Conservation (phyloP, 2,329 filamentous ascomycete species). For the Xylaria sp. region DNA sequence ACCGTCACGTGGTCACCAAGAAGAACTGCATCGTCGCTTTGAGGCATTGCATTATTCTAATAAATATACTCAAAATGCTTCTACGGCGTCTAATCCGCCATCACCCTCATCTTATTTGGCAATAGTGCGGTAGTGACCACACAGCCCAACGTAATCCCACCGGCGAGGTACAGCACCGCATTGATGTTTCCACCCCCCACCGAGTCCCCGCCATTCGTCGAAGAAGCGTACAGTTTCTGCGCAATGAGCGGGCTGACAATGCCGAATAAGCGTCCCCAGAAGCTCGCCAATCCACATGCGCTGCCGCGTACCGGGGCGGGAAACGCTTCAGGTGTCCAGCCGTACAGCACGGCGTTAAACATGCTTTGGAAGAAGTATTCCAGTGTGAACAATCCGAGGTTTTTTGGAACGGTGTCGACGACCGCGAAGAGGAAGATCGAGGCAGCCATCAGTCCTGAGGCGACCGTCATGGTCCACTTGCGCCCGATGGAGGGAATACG, state of each 20-base stretch:
- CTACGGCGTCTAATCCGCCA: background rate
- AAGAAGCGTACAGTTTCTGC: conserved; percentile 24
- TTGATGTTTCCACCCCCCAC: conserved; percentile 20
- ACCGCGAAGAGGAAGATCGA: conserved; percentile 31
- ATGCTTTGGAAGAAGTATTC: conserved; percentile 51
- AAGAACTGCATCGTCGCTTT: background rate
- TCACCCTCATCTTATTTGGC: conserved; percentile 16
- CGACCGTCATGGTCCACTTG: conserved; percentile 28
- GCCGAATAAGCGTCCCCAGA: conserved; percentile 29
- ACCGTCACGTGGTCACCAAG: background rate
- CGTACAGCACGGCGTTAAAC: conserved; percentile 55
- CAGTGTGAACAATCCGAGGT: conserved; percentile 49
- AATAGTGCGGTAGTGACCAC: conserved; percentile 23
- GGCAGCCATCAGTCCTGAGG: conserved; percentile 21
- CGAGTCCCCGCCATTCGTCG: background rate
- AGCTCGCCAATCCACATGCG: conserved; percentile 54
- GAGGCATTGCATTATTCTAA: background rate
- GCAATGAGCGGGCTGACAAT: conserved; percentile 27
- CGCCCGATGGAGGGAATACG: conserved; percentile 26
- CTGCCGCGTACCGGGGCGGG: conserved; percentile 65
- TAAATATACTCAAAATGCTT: background rate
- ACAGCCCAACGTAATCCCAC: conserved; percentile 29
- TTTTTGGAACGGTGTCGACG: conserved; percentile 55
- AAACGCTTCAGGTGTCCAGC: conserved; percentile 67
- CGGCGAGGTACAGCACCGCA: conserved; percentile 27